Base-by-base conservation (phyloP, 2,329 filamentous ascomycete genomes). In the Corniculantispora saksenae region DNA sequence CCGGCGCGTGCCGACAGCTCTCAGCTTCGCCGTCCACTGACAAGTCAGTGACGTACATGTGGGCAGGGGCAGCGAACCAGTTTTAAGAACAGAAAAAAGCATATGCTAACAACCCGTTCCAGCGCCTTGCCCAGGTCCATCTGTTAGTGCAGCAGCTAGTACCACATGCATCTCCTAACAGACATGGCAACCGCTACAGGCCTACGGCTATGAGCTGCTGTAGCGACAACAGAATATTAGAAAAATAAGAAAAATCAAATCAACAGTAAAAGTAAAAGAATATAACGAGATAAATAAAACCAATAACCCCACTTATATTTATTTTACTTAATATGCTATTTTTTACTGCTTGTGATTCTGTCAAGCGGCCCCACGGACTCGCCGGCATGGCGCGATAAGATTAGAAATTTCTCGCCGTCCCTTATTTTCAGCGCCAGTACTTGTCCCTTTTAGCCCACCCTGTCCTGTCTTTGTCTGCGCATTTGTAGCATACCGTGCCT, bases 361-460 rank as follows among this genome's bases (percentile, higher is more conserved):
- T n/a, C n/a, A n/a, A 27, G n/a, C 32, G 38, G 61, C 63, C 56
- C 63, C 63, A 64, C 63, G 63, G 57, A 48, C 45, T 61, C 13
- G 40, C 63, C 63, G 57, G 23, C 15, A 48, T 56, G 50, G 29
- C 56, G 64, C 66, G 65, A 69, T 67, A 66, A 66, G 65, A 66
- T 63, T 35, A 45, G 66, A 66, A 69, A 61, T 67, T 69, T 67
- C 64, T 25, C 56, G 58, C 66, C 54, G 27, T 56, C 27, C 17
- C 53, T 25, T 47, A 27, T 43, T 55, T 38, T 23, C 47, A 21
- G 48, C 50, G 35, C 55, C 55, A 19, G 13, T 25, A n/a, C 8
- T 55, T 59, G 62, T 54, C 38, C 55, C 55, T 60, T 59, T 64
- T 60, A 2, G 55, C 27, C 56, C 15, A 50, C 62, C n/a, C n/a